These are phyloP conservation scores for Pulveroboletus sp. DNA, from an alignment of 768 basidiomycete species.

Conservation along the genomic window DNA sequence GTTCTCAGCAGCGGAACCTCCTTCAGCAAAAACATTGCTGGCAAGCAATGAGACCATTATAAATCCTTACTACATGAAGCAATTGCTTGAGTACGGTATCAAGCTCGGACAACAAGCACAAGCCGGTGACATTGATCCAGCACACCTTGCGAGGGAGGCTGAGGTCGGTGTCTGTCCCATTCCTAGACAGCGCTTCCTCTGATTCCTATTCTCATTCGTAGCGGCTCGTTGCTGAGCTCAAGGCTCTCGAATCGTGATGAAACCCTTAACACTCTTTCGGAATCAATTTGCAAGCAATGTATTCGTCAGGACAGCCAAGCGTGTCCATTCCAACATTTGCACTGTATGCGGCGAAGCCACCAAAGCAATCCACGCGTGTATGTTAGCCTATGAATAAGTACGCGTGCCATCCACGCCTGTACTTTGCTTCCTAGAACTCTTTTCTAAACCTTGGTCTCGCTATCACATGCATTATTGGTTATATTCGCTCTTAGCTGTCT, in stretches of 20 bases:
- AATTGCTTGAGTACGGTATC: slow-evolving; percentile 68
- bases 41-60: slow-evolving; percentile 62
- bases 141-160: slow-evolving; percentile 48
- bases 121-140: slow-evolving; percentile 40
- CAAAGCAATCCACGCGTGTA: slow-evolving; percentile 26
- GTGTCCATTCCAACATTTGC: slow-evolving; percentile 20
- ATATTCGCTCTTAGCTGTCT: slow-evolving; percentile 26
- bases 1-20: slow-evolving; percentile 20
- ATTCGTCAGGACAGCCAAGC: slow-evolving; percentile 21
- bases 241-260: slow-evolving; percentile 40
- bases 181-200: not conserved
- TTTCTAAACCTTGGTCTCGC: slow-evolving; percentile 6
- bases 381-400: slow-evolving; percentile 26
- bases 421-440: slow-evolving; percentile 22
- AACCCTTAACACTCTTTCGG: slow-evolving; percentile 1
- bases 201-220: slow-evolving; percentile 21
- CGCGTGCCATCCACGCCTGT: slow-evolving; percentile 17
- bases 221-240: slow-evolving; percentile 64
- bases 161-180: slow-evolving; percentile 39
- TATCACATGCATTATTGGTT: slow-evolving; percentile 21
- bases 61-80: slow-evolving; percentile 75
- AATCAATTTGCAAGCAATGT: slow-evolving; percentile 24
- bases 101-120: slow-evolving; percentile 45
- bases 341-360: slow-evolving; percentile 27
- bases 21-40: slow-evolving; percentile 32